Evolutionary conservation across 768 basidiomycete species (phyloP), one percentile per base, ranked within the genome.

Genomic region (Macrolepiota dolichaula): DNA sequence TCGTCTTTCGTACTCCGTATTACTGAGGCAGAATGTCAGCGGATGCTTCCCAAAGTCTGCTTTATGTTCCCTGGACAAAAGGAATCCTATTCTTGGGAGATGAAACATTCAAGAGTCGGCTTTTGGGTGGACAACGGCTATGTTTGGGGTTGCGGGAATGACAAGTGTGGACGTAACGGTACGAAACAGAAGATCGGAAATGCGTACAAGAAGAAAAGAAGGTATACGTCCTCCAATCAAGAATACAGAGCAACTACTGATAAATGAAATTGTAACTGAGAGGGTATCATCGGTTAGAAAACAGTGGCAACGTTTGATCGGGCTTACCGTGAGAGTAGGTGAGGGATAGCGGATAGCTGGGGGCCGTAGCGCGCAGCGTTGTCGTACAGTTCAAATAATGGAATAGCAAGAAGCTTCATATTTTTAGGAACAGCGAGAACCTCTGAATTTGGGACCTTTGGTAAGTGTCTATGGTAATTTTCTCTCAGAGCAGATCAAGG

Each of bases 321-420:
- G 27, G 54, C 50, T 22, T 10, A 62, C 25, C 53, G 55, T 68
- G 94, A 96, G 24, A 98, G 78, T 64, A 96, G 72, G 73, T 97
- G 94, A 2, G 96, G 96, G 65, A 98, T 92, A 2, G 96, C 94
- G 25, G 93, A 92, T 11, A 98, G 82, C 68, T 97, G 95, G 0
- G 96, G 96, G 1, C 96, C 96, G 69, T 96, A 96, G 59, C 96
- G 81, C 0, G 96, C 95, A 9, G 94, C 92, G 62, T 99, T 99
- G 72, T 98, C 97, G 70, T 98, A 99, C 13, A 98, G 79, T 74
- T 99, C 97, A 69, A 96, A 98, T 38, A 99, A 79, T 0, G 97
- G 97, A 50, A 98, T 94, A 17, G 96, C 96, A 44, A 96, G 86
- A 7, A 99, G 85, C 71, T 98, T 98, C 96, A 98, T 98, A 74